A percentile compares a stretch with the other conserved stretches of the same genome.
Evolutionary conservation across 2,329 filamentous ascomycete genomes (phyloP).

Genomic region (Ophiosphaerella korrae): DNA sequence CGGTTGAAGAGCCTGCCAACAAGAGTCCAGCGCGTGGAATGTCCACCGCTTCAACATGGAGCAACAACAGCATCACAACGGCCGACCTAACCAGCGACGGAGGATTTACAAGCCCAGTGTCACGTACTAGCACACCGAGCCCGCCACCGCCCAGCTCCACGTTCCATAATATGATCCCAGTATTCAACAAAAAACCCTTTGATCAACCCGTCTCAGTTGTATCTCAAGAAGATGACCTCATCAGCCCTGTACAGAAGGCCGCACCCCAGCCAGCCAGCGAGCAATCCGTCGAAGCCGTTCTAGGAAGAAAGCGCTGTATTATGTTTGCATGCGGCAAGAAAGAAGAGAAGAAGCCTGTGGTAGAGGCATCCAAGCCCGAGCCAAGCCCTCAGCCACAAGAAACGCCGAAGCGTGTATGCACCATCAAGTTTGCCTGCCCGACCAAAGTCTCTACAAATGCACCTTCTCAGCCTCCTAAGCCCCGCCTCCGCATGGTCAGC

Average conservation of each 20-base stretch:
- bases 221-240: conserved; percentile 43
- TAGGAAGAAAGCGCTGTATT: conserved; percentile 84
- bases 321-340: conserved; percentile 79
- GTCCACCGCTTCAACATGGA: conserved; percentile 70
- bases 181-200: conserved; percentile 47
- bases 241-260: conserved; percentile 30
- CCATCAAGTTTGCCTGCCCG: conserved; percentile 78
- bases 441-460: conserved; percentile 53
- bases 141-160: conserved; percentile 73
- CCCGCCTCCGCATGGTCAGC: conserved; percentile 51
- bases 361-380: conserved; percentile 24
- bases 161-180: conserved; percentile 42
- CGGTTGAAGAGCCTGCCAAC: conserved; percentile 49
- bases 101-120: conserved; percentile 80
- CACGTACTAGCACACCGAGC: conserved; percentile 85
- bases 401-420: conserved; percentile 61
- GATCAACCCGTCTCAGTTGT: conserved; percentile 45
- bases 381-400: conserved; percentile 28
- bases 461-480: conserved; percentile 40
- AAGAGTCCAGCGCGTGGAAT: conserved; percentile 48
- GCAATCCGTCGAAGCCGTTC: conserved; percentile 64
- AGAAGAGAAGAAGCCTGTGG: conserved; percentile 52
- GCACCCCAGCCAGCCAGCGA: conserved; percentile 51
- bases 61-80: conserved; percentile 81
- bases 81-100: conserved; percentile 95